Base-by-base conservation (phyloP, 2,329 filamentous ascomycete genomes). In the Neophaeococcomyces aloes region DNA sequence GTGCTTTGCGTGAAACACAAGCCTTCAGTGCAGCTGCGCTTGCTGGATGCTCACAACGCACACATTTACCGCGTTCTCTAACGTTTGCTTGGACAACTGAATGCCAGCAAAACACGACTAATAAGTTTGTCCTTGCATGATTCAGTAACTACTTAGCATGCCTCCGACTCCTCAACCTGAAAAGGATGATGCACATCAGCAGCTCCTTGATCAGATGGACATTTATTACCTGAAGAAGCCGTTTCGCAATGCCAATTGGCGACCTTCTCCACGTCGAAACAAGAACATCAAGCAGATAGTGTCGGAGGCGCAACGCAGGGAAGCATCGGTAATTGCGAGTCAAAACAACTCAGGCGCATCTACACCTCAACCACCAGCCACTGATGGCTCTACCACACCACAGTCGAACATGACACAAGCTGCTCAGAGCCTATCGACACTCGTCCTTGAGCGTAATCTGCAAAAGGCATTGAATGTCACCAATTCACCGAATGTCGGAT, bases 211-310 rank as follows among this genome's bases (percentile, higher is more conserved):
- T 65, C 71, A 84, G 61, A 84, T 96, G 59, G 91, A 98, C 70
- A 86, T 95, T 58, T 82, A 91, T 63, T 77, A 79, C 47, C 78
- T 85, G 59, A 79, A 79, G 56, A 94, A 93, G 67, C 83, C 79
- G 58, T 98, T 95, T 72, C 88, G 89, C 63, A 94, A 87, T 61
- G 72, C 83, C 2, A 69, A 78, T 61, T 98, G 91, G 91, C 87
- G 85, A 59, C 86, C 91, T 13, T 86, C 89, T 53, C 83, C 88
- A 64, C 87, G 91, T 40, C 86, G 91, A 65, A 98, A 98, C 76
- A 98, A 98, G 72, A 96, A 94, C 65, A 81, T 96, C 65, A 96
- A 96, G 66, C 86, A 94, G 56, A 91, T 98, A 50, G 74, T 98
- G 48, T 83, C 86, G 47, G 91, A 98, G 58, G 85, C 83, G 10